Conservation (phyloP, 768 basidiomycete genomes). For the Boletus patriciae region DNA sequence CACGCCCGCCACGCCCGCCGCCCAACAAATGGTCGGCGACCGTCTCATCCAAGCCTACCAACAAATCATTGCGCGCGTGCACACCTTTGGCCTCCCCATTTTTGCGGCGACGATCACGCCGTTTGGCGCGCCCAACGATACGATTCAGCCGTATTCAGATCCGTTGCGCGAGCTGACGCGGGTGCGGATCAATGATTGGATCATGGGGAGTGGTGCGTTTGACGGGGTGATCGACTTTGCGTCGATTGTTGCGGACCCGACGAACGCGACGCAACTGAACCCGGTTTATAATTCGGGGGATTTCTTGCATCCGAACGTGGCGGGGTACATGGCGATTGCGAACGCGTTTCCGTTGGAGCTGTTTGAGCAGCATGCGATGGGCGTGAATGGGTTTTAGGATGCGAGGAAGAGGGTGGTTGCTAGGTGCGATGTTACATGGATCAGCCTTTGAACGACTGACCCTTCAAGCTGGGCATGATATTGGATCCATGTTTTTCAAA, state of each 20-base stretch:
- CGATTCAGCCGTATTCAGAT: constrained; percentile 1
- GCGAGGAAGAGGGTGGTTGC: background rate
- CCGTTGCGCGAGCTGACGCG: constrained; percentile 1
- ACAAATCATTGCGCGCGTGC: background rate
- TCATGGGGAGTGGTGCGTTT: background rate
- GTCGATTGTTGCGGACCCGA: constrained; percentile 9
- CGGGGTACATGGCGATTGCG: background rate
- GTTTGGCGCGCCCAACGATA: background rate
- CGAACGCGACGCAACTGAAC: background rate
- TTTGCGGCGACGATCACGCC: constrained; percentile 7
- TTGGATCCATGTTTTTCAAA: too few species aligned
- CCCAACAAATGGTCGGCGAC: background rate
- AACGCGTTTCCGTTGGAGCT: background rate
- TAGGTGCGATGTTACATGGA: background rate
- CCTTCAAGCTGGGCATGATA: too few species aligned
- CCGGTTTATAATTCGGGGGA: background rate
- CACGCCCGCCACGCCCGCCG: background rate
- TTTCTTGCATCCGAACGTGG: constrained; percentile 7
- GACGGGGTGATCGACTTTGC: constrained; percentile 10
- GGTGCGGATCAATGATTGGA: constrained; percentile 1
- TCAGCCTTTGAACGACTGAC: too few species aligned
- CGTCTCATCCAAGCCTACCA: constrained; percentile 6
- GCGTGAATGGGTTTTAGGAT: constrained; percentile 3
- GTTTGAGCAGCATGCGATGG: background rate
- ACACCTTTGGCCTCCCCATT: background rate